Evolutionary conservation across 345 rosid species (phyloP), one percentile per base, ranked within the genome.

Genomic region (Hypericum androsaemum): DNA sequence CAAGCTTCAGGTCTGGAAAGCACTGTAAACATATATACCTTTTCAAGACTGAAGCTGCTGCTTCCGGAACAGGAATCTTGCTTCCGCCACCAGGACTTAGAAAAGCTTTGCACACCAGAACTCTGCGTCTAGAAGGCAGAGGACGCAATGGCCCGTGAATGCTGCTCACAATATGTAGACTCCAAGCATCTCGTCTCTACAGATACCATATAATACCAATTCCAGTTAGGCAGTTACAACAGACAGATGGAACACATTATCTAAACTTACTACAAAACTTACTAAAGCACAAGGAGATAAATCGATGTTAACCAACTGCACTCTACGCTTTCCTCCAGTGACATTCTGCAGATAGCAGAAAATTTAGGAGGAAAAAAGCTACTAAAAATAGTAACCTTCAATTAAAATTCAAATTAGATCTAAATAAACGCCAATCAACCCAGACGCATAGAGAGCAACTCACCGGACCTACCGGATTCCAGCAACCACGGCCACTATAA

Each of bases 231-330:
- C 17, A 37, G 11, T 35, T 14, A 7, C 8, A 47, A 12, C 39
- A 49, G 17, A 6, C 32, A 1, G n/a, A 47, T 7, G 6, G 36
- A 42, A 17, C 39, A 43, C 35, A n/a, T 47, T 55, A 42, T 48
- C 8, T 48, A 28, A 8, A 0, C 14, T 38, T 35, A 32, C 45
- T 59, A 53, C 6, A 38, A 22, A 53, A 58, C 74, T 66, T 83
- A 86, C 95, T 85, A 68, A 56, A 69, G 68, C 51, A 64, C 57
- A 76, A 6, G 84, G 76, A n/a, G 95, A 76, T 58, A 78, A 80
- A 56, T 66, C 62, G 64, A 55, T 49, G 50, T 68, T 58, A 62
- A 63, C 62, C 9, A 74, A 50, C 64, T 61, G 53, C 52, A 72
- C 40, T 56, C 77, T 82, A 52, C 56, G 65, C 70, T 56, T 81